A percentile compares a stretch with the other conserved stretches of the same genome.
Conservation (phyloP, 164 flowering plant species). For the Annona squamosa region DNA sequence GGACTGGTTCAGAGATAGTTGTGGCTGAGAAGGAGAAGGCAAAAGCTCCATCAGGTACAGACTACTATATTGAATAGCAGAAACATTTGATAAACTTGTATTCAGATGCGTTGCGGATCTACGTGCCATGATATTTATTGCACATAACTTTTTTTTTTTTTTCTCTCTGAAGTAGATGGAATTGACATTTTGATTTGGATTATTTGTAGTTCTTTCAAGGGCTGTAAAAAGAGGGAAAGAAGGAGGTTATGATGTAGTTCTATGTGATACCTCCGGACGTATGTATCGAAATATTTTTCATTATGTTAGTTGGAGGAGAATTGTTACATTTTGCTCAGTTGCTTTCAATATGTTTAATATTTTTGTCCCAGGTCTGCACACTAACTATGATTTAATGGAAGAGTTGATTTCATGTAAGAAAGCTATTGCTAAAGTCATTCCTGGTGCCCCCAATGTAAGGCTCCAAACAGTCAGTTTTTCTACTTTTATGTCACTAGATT, state of each 20-base stretch:
- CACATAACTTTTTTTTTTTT: neutral
- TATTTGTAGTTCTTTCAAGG: constrained; percentile 84
- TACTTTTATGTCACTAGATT: neutral
- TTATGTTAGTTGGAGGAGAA: neutral
- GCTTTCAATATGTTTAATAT: constrained; percentile 1
- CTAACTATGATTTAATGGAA: constrained; percentile 92
- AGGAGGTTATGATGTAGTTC: constrained; percentile 69
- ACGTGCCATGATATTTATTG: neutral
- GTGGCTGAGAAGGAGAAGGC: constrained; percentile 66
- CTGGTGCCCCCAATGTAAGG: constrained; percentile 91
- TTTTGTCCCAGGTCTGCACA: constrained; percentile 66
- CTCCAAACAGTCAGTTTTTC: neutral
- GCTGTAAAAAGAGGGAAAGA: constrained; percentile 90
- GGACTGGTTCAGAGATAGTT: constrained; percentile 89
- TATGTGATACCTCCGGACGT: constrained; percentile 99
- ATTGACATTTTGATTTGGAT: constrained; percentile 41
- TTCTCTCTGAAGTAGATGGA: constrained; percentile 1
- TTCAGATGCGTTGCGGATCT: constrained; percentile 1
- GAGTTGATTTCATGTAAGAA: constrained; percentile 88
- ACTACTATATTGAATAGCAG: neutral
- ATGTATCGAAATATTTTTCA: constrained; percentile 25
- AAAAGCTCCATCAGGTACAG: constrained; percentile 84
- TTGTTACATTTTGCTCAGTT: constrained; percentile 5
- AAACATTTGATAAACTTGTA: neutral
- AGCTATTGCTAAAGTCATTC: constrained; percentile 64